These are phyloP conservation scores for Sporothrix brasiliensis DNA, from an alignment of 2,329 filamentous ascomycete species.

Conservation along the genomic window DNA sequence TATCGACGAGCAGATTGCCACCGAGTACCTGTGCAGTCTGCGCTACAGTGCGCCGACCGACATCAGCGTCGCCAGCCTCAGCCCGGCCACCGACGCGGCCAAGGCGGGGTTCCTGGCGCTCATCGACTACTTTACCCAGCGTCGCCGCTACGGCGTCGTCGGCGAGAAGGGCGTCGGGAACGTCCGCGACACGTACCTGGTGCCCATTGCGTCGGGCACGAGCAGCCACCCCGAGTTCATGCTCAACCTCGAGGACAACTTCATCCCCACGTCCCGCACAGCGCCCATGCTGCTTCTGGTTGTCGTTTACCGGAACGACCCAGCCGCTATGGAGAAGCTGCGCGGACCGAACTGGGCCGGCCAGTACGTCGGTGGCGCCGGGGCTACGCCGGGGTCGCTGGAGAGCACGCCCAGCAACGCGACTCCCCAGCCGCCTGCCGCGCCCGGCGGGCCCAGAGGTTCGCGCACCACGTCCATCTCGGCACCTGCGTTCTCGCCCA, in stretches of 20 bases:
- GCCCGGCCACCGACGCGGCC: slow-evolving; percentile 63
- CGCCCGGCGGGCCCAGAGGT: background rate
- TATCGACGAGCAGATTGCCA: slow-evolving; percentile 79
- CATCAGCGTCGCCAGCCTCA: slow-evolving; percentile 76
- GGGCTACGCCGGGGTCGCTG: background rate
- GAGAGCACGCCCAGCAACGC: slow-evolving; percentile 23
- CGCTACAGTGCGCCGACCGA: slow-evolving; percentile 82
- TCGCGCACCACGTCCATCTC: slow-evolving; percentile 52
- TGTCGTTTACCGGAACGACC: slow-evolving; percentile 75
- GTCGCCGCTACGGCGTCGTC: slow-evolving; percentile 85
- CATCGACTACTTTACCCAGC: slow-evolving; percentile 83
- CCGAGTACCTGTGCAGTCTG: slow-evolving; percentile 87
- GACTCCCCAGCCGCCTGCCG: slow-evolving; percentile 33
- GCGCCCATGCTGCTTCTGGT: slow-evolving; percentile 81
- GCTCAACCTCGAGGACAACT: slow-evolving; percentile 82
- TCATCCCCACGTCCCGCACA: slow-evolving; percentile 69
- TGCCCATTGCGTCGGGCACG: slow-evolving; percentile 76
- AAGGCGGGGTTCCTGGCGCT: slow-evolving; percentile 70
- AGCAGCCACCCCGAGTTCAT: slow-evolving; percentile 80
- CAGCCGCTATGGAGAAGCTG: slow-evolving; percentile 45
- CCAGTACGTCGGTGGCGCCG: slow-evolving; percentile 36
- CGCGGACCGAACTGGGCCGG: slow-evolving; percentile 42
- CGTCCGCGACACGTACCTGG: slow-evolving; percentile 87
- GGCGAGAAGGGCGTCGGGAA: slow-evolving; percentile 73
- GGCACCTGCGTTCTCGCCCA: slow-evolving; percentile 59